phyloP scores from a whole-genome alignment of 2,329 filamentous ascomycete genomes.

The Cytospora schulzeri region DNA sequence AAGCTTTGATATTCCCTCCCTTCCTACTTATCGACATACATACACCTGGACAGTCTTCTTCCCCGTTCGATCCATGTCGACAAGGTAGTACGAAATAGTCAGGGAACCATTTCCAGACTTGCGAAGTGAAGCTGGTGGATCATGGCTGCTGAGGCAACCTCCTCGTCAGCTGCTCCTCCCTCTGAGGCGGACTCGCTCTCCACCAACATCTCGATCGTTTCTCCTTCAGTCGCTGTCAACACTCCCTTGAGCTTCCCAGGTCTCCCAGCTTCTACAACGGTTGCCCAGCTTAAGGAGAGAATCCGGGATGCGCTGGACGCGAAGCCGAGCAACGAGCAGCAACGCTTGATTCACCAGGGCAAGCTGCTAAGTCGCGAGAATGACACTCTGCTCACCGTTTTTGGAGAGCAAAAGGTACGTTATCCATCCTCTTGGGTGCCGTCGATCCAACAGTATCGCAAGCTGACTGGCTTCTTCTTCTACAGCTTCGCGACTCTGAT shows the following conservation, averaged over 20 bases:
- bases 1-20: constrained; percentile 25
- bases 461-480: constrained; percentile 5
- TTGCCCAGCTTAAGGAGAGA: constrained; percentile 59
- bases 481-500: constrained; percentile 47
- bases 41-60: not conserved
- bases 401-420: constrained; percentile 57
- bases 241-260: constrained; percentile 52
- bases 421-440: not conserved
- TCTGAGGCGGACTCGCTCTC: constrained; percentile 35
- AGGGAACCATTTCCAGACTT: constrained; percentile 19
- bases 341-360: constrained; percentile 63
- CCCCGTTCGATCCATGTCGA: not conserved
- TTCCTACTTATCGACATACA: not conserved
- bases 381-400: constrained; percentile 59
- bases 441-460: not conserved
- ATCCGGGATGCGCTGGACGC: constrained; percentile 55
- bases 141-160: constrained; percentile 45
- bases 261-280: constrained; percentile 53
- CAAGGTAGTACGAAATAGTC: not conserved
- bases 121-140: constrained; percentile 28
- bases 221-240: constrained; percentile 57
- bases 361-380: constrained; percentile 56
- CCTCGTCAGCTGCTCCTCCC: constrained; percentile 33
- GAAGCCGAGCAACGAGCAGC: constrained; percentile 55
- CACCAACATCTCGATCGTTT: constrained; percentile 61